These are phyloP conservation scores for Aspergillus fijiensis DNA, from an alignment of 2,329 filamentous ascomycete genomes.

Conservation along the genomic window DNA sequence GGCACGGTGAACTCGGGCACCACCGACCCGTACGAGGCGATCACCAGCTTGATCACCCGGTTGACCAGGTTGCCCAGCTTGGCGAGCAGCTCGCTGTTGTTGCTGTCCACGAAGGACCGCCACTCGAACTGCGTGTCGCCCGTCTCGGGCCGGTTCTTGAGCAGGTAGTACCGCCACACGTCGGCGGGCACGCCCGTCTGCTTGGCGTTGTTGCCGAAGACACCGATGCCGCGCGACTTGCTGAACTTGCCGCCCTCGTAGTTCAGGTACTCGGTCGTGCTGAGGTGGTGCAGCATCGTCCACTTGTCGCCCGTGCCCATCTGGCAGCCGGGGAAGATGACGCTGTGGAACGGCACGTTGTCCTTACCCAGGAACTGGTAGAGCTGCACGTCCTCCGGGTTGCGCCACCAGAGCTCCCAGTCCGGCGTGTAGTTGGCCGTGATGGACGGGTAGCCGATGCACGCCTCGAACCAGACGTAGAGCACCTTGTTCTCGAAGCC, in stretches of 20 bases:
- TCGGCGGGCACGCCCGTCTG: slow-evolving; percentile 80
- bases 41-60: slow-evolving; percentile 69
- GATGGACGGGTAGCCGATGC: slow-evolving; percentile 93
- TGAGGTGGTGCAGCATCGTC: slow-evolving; percentile 86
- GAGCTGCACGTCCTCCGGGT: slow-evolving; percentile 80
- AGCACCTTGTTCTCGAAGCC: slow-evolving; percentile 76
- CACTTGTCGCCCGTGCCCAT: slow-evolving; percentile 81
- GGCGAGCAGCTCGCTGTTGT: slow-evolving; percentile 83
- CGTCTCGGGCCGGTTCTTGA: slow-evolving; percentile 80
- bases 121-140: slow-evolving; percentile 89
- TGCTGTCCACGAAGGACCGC: slow-evolving; percentile 76
- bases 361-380: slow-evolving; percentile 98
- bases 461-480: slow-evolving; percentile 92
- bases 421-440: slow-evolving; percentile 83
- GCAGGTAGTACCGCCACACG: slow-evolving; percentile 91
- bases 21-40: slow-evolving; percentile 64
- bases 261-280: slow-evolving; percentile 85
- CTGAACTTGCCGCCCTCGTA: slow-evolving; percentile 90
- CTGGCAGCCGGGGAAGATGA: slow-evolving; percentile 87
- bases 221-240: slow-evolving; percentile 84
- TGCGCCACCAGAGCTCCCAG: slow-evolving; percentile 94
- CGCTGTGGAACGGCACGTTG: slow-evolving; percentile 82
- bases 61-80: slow-evolving; percentile 74
- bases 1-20: slow-evolving; percentile 43
- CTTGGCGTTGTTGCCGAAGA: slow-evolving; percentile 86